Conservation (phyloP, 108 stramenopile species). For the Discostella stelligeroides region DNA sequence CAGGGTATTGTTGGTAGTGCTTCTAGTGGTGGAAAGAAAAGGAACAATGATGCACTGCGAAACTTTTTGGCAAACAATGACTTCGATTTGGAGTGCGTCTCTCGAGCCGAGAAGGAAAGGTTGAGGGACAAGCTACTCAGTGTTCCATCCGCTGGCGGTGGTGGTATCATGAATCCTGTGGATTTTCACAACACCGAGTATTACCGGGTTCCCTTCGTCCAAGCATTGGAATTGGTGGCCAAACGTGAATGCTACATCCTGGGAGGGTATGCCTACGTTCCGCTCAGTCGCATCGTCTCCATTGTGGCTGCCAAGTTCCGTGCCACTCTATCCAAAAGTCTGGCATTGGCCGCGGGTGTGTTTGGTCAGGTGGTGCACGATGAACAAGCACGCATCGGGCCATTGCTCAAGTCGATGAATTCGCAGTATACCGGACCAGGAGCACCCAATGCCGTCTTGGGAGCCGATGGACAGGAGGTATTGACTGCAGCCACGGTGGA, state of each 20-base stretch:
- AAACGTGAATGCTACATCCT: conserved; percentile 83
- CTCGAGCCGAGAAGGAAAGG: conserved; percentile 54
- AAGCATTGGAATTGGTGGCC: conserved; percentile 87
- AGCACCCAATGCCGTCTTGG: conserved; percentile 36
- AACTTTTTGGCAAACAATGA: conserved; percentile 67
- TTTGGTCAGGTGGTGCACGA: conserved; percentile 43
- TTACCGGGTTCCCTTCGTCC: conserved; percentile 92
- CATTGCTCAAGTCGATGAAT: conserved; percentile 82
- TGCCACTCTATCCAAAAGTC: conserved; percentile 60
- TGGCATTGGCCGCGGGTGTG: conserved; percentile 64
- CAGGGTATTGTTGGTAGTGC: neutral
- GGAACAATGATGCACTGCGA: conserved; percentile 32
- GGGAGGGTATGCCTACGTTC: conserved; percentile 90
- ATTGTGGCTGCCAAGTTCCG: conserved; percentile 86
- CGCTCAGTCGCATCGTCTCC: conserved; percentile 73
- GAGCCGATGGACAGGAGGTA: conserved; percentile 28
- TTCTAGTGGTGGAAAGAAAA: neutral
- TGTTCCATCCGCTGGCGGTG: conserved; percentile 42
- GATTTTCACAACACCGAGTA: conserved; percentile 59
- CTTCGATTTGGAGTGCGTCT: conserved; percentile 67
- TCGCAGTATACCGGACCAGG: conserved; percentile 77
- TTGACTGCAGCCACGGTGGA: conserved; percentile 77
- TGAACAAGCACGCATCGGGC: conserved; percentile 64
- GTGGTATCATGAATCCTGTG: conserved; percentile 33
- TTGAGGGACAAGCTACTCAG: conserved; percentile 34